Conservation (phyloP, 352 stramenopile genomes). For the Globisporangium polare region DNA sequence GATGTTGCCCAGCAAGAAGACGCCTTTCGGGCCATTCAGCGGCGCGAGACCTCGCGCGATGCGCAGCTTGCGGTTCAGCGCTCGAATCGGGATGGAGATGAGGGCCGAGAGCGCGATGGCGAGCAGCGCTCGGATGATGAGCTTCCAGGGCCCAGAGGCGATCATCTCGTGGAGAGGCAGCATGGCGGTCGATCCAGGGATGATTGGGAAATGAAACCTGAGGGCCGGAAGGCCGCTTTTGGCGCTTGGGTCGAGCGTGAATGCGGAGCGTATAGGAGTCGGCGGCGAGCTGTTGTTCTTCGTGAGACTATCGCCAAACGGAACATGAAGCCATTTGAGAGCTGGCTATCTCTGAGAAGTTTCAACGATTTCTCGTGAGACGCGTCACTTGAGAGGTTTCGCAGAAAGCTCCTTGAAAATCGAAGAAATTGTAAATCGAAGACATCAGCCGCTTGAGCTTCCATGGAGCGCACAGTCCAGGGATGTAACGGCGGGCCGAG, state of each 20-base stretch:
- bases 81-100: neutral
- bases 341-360: neutral
- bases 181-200: too few species aligned
- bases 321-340: neutral
- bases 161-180: neutral
- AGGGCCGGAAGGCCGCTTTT: too few species aligned
- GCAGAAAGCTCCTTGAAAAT: neutral
- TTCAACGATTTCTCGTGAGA: neutral
- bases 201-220: too few species aligned
- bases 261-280: too few species aligned
- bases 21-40: constrained; percentile 34
- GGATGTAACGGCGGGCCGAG: too few species aligned
- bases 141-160: neutral
- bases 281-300: neutral
- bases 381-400: neutral
- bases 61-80: constrained; percentile 42
- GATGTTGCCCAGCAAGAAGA: constrained; percentile 51
- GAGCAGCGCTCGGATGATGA: neutral
- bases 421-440: too few species aligned
- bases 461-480: too few species aligned
- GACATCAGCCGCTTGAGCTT: too few species aligned
- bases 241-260: too few species aligned
- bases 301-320: neutral
- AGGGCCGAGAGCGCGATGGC: neutral
- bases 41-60: constrained; percentile 46